These are phyloP conservation scores for Eucalyptus regnans DNA, from an alignment of 345 rosid genomes.

Conservation along the genomic window DNA sequence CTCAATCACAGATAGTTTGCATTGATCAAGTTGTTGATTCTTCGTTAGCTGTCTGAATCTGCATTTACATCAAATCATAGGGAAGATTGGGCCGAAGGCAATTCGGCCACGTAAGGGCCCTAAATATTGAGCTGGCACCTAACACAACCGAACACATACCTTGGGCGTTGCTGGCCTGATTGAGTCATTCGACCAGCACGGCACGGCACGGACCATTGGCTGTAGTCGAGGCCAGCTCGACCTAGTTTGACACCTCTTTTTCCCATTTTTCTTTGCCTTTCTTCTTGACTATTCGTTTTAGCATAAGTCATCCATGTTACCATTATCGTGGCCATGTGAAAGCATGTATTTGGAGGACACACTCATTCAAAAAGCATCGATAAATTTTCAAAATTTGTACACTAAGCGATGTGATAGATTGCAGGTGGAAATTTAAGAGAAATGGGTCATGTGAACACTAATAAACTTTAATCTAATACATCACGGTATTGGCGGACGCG, in stretches of 20 bases:
- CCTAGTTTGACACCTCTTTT: not conserved
- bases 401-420: not conserved
- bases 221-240: not conserved
- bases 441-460: not conserved
- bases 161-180: not conserved
- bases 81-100: not conserved
- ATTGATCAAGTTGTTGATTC: not conserved
- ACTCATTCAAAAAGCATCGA: not conserved
- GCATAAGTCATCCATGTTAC: no score
- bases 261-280: not conserved
- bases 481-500: not conserved
- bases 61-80: not conserved
- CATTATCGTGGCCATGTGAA: not conserved
- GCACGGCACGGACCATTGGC: not conserved
- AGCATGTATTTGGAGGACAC: not conserved
- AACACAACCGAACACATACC: not conserved
- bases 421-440: not conserved
- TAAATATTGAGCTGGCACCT: not conserved
- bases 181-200: not conserved
- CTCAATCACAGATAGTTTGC: not conserved
- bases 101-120: not conserved
- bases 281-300: no score
- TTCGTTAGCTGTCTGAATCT: not conserved
- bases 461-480: not conserved
- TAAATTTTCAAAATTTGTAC: not conserved